Percentiles rank a stretch among this genome's conserved stretches.
These are phyloP conservation scores for Fraxinus paxiana DNA, from an alignment of 305 asterid genomes.

Conservation along the genomic window DNA sequence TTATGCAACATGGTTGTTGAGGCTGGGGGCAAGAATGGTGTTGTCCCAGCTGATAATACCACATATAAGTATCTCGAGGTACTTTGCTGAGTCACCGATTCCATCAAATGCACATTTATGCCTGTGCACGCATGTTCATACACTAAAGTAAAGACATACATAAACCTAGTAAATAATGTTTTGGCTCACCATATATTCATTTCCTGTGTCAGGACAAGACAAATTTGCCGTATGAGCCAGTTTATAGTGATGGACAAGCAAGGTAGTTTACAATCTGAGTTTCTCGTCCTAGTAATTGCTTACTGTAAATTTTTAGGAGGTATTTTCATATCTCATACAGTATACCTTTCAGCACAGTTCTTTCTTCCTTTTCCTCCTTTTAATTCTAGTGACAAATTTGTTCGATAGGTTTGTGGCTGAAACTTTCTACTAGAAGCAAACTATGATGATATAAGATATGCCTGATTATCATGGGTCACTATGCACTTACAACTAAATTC, in stretches of 20 bases:
- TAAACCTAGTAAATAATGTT: not conserved
- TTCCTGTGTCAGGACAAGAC: conserved; percentile 64
- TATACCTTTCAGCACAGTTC: not conserved
- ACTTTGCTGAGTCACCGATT: conserved; percentile 21
- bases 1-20: conserved; percentile 96
- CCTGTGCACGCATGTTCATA: not conserved
- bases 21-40: conserved; percentile 97
- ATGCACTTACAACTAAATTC: not conserved
- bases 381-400: not conserved
- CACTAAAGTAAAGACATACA: not conserved
- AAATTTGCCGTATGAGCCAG: conserved; percentile 77
- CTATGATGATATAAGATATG: not conserved
- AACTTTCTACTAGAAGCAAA: not conserved
- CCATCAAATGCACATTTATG: not conserved
- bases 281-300: not conserved
- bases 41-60: conserved; percentile 88
- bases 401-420: not conserved
- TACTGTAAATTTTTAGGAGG: not conserved
- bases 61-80: conserved; percentile 88
- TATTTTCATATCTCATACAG: not conserved
- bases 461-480: not conserved
- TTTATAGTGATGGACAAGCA: conserved; percentile 79
- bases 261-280: conserved; percentile 43
- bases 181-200: not conserved
- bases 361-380: not conserved